These are phyloP conservation scores for Aspergillus mulundensis DNA, from an alignment of 495 filamentous ascomycete genomes.

Conservation along the genomic window DNA sequence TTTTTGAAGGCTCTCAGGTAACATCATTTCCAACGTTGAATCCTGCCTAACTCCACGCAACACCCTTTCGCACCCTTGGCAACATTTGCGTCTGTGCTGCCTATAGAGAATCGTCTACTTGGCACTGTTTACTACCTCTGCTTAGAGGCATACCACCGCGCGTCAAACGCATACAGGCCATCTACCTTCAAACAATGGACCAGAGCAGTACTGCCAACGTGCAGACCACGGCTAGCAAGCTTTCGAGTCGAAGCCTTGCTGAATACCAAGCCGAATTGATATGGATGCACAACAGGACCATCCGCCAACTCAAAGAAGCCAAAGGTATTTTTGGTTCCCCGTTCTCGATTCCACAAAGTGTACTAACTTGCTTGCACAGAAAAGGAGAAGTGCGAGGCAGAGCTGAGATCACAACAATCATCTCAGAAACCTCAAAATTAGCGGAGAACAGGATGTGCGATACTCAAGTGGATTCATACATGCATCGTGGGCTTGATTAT, in stretches of 20 bases:
- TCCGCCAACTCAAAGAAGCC: conserved; percentile 16
- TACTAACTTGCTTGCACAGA: not conserved
- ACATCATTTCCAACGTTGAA: too few relatives aligned
- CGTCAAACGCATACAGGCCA: too few relatives aligned
- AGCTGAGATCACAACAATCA: not conserved
- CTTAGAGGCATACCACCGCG: too few relatives aligned
- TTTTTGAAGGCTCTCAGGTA: not conserved
- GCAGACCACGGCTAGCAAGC: not conserved
- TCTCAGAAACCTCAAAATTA: conserved; percentile 1
- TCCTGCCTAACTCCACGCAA: too few relatives aligned
- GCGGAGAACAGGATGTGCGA: not conserved
- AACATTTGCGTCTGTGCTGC: too few relatives aligned
- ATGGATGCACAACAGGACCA: conserved; percentile 17
- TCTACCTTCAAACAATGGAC: conserved; percentile 4
- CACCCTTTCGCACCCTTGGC: too few relatives aligned
- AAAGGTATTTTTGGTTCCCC: conserved; percentile 4
- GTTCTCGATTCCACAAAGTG: not conserved
- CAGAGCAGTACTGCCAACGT: not conserved
- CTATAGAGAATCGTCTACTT: too few relatives aligned
- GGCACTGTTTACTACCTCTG: too few relatives aligned
- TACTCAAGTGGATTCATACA: not conserved
- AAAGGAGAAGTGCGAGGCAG: conserved; percentile 1
- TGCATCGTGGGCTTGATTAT: not conserved
- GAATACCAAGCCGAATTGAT: conserved; percentile 17
- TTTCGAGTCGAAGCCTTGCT: conserved; percentile 1